phyloP scores from a whole-genome alignment of 768 basidiomycete species.

The Mycena amicta region DNA sequence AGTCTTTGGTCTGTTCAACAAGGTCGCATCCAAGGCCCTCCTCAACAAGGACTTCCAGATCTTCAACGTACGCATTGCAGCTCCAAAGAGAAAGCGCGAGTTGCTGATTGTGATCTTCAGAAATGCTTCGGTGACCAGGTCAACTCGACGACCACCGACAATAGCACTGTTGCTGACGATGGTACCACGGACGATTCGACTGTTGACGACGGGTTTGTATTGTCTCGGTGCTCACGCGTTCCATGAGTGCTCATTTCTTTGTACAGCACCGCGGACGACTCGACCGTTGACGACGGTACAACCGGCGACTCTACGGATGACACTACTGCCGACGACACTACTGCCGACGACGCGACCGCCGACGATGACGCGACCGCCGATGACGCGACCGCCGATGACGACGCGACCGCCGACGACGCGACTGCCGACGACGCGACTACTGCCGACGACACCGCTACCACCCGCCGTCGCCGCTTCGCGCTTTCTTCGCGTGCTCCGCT shows the following conservation, averaged over 20 bases:
- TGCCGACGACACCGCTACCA: background rate
- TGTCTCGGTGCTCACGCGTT: too few relatives aligned
- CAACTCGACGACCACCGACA: background rate
- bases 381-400: too few relatives aligned
- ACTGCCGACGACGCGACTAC: background rate
- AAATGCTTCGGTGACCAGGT: slow-evolving; percentile 14
- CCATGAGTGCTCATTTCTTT: too few relatives aligned
- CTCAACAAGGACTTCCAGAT: slow-evolving; percentile 25
- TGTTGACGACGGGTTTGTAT: background rate
- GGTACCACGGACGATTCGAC: background rate
- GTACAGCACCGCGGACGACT: background rate
- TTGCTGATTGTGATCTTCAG: background rate
- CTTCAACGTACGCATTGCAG: slow-evolving; percentile 17
- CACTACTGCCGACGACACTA: background rate
- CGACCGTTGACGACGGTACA: background rate
- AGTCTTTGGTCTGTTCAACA: slow-evolving; percentile 23
- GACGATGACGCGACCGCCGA: too few relatives aligned
- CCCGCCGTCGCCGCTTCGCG: too few relatives aligned
- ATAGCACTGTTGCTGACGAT: background rate
- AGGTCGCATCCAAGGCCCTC: slow-evolving; percentile 4
- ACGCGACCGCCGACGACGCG: background rate
- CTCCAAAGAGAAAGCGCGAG: too few relatives aligned
- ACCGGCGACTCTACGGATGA: background rate
- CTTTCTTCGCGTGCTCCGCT: background rate
- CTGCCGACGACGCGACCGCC: too few relatives aligned